Conservation (phyloP, 306 rosid genomes). For the Acacia acuminata region DNA sequence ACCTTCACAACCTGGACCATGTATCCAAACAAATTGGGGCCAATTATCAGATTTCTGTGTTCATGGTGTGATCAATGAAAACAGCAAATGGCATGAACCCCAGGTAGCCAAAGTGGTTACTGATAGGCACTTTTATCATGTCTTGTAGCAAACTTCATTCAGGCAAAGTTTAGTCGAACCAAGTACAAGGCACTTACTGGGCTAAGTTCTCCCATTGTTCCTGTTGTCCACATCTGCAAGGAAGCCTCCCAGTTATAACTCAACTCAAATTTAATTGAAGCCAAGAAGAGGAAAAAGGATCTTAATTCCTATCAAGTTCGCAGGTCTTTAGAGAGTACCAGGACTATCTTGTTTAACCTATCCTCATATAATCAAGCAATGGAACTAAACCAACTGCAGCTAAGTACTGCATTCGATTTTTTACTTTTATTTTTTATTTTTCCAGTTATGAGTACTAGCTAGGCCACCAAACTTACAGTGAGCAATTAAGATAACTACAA, state of each 20-base stretch:
- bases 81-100: slow-evolving; percentile 9
- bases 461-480: background rate
- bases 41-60: no score
- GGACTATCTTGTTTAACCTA: background rate
- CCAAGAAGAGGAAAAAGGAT: background rate
- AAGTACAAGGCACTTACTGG: slow-evolving; percentile 55
- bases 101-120: background rate
- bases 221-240: slow-evolving; percentile 86
- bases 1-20: slow-evolving; percentile 77
- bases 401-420: background rate
- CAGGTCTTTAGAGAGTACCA: background rate
- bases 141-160: background rate
- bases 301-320: background rate
- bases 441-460: background rate
- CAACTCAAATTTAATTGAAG: slow-evolving; percentile 8
- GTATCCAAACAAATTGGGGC: no score
- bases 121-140: slow-evolving; percentile 3
- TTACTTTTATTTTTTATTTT: no score
- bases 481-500: background rate
- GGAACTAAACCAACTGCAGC: background rate
- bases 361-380: background rate
- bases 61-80: background rate
- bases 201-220: slow-evolving; percentile 91
- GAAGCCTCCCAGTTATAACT: slow-evolving; percentile 24
- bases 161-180: background rate